Conservation (phyloP, 495 filamentous ascomycete species). For the Xylaria intraflava region DNA sequence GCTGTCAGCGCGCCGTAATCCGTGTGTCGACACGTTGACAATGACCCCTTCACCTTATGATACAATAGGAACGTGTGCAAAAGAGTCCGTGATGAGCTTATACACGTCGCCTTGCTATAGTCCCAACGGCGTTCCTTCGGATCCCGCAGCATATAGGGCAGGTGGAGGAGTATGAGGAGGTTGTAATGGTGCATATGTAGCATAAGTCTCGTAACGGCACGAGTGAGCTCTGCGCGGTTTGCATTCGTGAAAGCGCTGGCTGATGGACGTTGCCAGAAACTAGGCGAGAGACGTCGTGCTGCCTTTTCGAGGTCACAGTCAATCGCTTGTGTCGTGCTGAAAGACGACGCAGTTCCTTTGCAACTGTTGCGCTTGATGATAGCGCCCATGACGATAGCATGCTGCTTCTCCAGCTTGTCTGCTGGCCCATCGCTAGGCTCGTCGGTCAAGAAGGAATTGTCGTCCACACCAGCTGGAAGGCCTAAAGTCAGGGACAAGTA, state of each 20-base stretch:
- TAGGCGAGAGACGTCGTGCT: slow-evolving; percentile 27
- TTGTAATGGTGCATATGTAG: slow-evolving; percentile 43
- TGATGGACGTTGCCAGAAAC: slow-evolving; percentile 32
- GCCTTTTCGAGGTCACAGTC: slow-evolving; percentile 38
- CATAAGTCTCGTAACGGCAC: slow-evolving; percentile 27
- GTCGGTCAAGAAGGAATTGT: slow-evolving; percentile 29
- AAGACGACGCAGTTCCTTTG: slow-evolving; percentile 16
- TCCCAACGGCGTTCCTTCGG: slow-evolving; percentile 38
- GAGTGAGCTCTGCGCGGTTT: slow-evolving; percentile 9
- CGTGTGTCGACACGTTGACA: slow-evolving; percentile 36
- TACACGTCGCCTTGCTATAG: slow-evolving; percentile 43
- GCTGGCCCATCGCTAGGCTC: slow-evolving; percentile 19
- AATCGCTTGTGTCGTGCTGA: slow-evolving; percentile 35
- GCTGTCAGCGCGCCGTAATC: slow-evolving; percentile 43
- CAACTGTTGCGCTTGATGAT: slow-evolving; percentile 39
- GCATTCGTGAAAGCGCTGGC: background rate
- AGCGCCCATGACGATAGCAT: slow-evolving; percentile 28
- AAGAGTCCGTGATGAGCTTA: slow-evolving; percentile 35
- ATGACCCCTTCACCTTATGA: slow-evolving; percentile 24
- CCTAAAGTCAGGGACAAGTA: slow-evolving; percentile 36
- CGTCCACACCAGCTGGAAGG: slow-evolving; percentile 29
- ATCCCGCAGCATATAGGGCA: slow-evolving; percentile 43
- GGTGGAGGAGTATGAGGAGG: slow-evolving; percentile 37
- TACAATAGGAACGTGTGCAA: slow-evolving; percentile 36
- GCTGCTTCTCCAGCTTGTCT: slow-evolving; percentile 30